phyloP scores from a whole-genome alignment of 176 grass and related monocot genomes.

The Ensete ventricosum region DNA sequence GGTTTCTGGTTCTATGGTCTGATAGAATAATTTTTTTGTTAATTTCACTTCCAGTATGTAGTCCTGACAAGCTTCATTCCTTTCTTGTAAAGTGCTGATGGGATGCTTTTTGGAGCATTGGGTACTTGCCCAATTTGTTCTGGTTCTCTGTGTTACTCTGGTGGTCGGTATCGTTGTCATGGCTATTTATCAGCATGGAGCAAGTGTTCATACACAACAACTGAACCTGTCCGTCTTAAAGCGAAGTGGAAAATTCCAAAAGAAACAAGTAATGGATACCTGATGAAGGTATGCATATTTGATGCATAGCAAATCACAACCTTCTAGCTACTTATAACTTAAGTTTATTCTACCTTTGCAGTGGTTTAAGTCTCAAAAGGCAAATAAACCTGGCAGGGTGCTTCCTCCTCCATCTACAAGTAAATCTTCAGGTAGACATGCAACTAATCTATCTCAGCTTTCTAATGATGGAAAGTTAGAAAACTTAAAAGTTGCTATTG shows the following conservation, averaged over 20 bases:
- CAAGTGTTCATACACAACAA: slow-evolving; percentile 76
- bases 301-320: background rate
- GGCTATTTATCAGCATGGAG: slow-evolving; percentile 91
- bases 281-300: slow-evolving; percentile 50
- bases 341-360: slow-evolving; percentile 26
- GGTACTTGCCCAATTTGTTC: slow-evolving; percentile 71
- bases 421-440: slow-evolving; percentile 35
- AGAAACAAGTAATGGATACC: slow-evolving; percentile 51
- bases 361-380: slow-evolving; percentile 94
- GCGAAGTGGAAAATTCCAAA: slow-evolving; percentile 73
- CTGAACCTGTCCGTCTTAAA: slow-evolving; percentile 57
- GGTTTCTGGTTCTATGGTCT: background rate
- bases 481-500: slow-evolving; percentile 62
- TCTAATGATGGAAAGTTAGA: slow-evolving; percentile 49
- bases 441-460: slow-evolving; percentile 25
- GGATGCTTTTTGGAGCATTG: slow-evolving; percentile 92
- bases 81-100: slow-evolving; percentile 57
- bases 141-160: slow-evolving; percentile 50
- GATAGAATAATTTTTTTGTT: no score
- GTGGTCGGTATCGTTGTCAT: slow-evolving; percentile 62
- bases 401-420: slow-evolving; percentile 75
- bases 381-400: slow-evolving; percentile 62
- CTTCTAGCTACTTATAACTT: slow-evolving; percentile 11
- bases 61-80: background rate
- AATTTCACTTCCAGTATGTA: background rate